Conservation (phyloP, 1,284 basidiomycete species). For the Phellinidium pouzarii region DNA sequence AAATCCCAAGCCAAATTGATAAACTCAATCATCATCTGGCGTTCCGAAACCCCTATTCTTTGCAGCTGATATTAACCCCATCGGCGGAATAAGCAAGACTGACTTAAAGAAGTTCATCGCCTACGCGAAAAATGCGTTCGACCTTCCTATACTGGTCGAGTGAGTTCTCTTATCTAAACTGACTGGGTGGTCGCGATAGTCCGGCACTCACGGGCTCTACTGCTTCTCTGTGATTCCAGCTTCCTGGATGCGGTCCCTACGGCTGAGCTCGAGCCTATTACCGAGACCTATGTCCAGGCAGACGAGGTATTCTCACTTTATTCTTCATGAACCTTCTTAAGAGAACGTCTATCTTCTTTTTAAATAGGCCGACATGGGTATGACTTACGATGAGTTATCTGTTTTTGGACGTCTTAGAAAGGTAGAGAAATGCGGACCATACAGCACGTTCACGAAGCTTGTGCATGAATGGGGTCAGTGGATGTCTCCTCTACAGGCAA, state of each 20-base stretch:
- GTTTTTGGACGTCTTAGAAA: constrained; percentile 92
- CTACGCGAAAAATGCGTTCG: constrained; percentile 73
- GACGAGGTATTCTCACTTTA: constrained; percentile 68
- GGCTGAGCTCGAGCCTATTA: constrained; percentile 95
- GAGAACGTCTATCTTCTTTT: neutral
- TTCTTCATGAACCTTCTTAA: neutral
- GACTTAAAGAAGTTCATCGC: constrained; percentile 95
- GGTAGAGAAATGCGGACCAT: constrained; percentile 95
- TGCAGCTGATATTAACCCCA: constrained; percentile 94
- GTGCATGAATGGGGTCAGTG: constrained; percentile 86
- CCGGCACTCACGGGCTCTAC: neutral
- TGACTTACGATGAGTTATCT: constrained; percentile 97
- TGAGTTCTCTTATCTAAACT: constrained; percentile 28
- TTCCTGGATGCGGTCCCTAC: constrained; percentile 92
- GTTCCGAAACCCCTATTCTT: constrained; percentile 12
- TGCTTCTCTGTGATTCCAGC: constrained; percentile 32
- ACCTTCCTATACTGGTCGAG: constrained; percentile 79
- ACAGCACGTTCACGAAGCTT: constrained; percentile 93
- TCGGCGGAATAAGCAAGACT: constrained; percentile 96
- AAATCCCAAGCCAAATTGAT: neutral
- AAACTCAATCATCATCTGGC: neutral
- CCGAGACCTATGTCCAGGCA: constrained; percentile 87
- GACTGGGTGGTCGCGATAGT: neutral
- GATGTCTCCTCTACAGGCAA: constrained; percentile 74
- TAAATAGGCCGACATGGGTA: constrained; percentile 90